A percentile compares a stretch with the other conserved stretches of the same genome.
Conservation (phyloP, 805 yeast species). For the Metschnikowia santaceciliae region DNA sequence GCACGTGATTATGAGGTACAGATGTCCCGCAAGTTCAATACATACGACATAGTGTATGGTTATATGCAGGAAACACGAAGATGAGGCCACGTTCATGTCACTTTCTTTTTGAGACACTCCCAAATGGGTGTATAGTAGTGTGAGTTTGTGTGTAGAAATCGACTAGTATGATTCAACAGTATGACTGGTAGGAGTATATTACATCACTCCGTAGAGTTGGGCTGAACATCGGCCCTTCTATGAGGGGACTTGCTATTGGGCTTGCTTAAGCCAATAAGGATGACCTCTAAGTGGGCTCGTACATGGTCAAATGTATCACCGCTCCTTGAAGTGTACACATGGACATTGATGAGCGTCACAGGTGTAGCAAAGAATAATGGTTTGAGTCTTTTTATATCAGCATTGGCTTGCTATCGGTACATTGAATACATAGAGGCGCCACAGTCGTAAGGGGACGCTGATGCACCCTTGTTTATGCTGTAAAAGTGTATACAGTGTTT, state of each 20-base stretch:
- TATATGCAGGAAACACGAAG: too few relatives aligned
- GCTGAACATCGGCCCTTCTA: too few relatives aligned
- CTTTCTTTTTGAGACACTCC: too few relatives aligned
- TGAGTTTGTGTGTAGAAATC: too few relatives aligned
- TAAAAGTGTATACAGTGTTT: conserved; percentile 42
- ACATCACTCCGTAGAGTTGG: too few relatives aligned
- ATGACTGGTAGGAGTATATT: too few relatives aligned
- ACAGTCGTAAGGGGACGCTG: conserved; percentile 54
- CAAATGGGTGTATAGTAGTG: too few relatives aligned
- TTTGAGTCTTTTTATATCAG: conserved; percentile 51
- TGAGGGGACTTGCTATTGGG: conserved; percentile 8
- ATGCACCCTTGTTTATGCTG: conserved; percentile 54
- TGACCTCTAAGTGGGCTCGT: conserved; percentile 11
- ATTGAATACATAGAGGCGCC: conserved; percentile 52
- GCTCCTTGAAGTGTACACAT: conserved; percentile 11
- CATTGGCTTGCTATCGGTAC: conserved; percentile 60
- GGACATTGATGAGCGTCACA: conserved; percentile 45
- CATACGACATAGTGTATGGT: too few relatives aligned
- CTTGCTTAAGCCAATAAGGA: conserved; percentile 8
- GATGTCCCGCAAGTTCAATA: too few relatives aligned
- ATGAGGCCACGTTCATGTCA: too few relatives aligned
- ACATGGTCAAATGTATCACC: conserved; percentile 11
- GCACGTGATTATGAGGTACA: too few relatives aligned
- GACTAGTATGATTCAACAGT: too few relatives aligned
- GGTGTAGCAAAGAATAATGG: conserved; percentile 73